Evolutionary conservation across 345 rosid genomes (phyloP), one percentile per base, ranked within the genome.

Genomic region (Sisymbrium irio): DNA sequence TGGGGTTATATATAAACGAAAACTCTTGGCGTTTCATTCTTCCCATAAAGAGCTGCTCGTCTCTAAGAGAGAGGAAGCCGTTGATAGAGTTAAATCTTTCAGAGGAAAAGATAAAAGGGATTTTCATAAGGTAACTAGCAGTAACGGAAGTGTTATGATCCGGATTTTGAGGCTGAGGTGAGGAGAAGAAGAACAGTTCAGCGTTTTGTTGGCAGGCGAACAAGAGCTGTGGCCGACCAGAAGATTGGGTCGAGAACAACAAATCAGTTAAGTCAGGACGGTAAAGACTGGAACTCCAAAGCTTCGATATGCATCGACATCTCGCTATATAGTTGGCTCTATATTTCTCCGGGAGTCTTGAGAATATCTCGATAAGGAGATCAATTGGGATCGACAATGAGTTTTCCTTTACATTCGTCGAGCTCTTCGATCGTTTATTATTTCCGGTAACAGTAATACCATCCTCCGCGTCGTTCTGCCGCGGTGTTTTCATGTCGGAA

Each of bases 281-380:
- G 25, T 9, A 3, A 20, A 58, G 20, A 14, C 10, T 6, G 3
- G 27, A 45, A 1, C 12, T 6, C 66, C 58, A 58, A 0, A 33
- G 58, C 47, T 70, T 70, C 9, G 47, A 45, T 20, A 70, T 58
- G 17, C 74, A 70, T 0, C 74, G 66, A 40, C 37, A 33, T 56
- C 2, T 41, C 0, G 65, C 73, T 30, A 69, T 14, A 7, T 42
- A 44, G 19, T 69, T 58, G 1, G 42, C 14, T 41, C 17, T 13
- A 7, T 54, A 11, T 46, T 58, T 46, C 6, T 42, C 9, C 3
- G 73, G 44, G 5, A 69, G n/a, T n/a, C 60, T 37, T 18, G 25
- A 18, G 27, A 19, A 18, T 9, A 47, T 18, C 25, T 47, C 53
- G 13, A 47, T 7, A 18, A 47, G 25, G 27, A 47, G 53, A 47